phyloP scores from a whole-genome alignment of 1,284 basidiomycete genomes.

The Cryptococcus wingfieldii region DNA sequence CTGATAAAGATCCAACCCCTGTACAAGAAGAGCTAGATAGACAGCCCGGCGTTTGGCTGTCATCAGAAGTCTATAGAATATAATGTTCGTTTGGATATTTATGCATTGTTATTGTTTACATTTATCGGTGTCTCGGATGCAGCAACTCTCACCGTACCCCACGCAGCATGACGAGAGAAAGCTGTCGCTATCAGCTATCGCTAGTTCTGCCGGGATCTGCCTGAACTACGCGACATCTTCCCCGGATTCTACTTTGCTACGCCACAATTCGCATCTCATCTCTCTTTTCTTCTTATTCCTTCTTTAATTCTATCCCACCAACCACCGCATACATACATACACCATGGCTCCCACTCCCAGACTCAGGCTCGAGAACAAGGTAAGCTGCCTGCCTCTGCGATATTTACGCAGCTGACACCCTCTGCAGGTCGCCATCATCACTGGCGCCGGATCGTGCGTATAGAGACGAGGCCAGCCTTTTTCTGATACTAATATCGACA shows the following conservation, averaged over 20 bases:
- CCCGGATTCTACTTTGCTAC: not conserved
- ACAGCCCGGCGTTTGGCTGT: too few species aligned
- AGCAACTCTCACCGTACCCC: too few species aligned
- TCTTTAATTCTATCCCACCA: not conserved
- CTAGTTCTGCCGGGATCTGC: too few species aligned
- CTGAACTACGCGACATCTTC: too few species aligned
- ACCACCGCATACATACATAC: not conserved
- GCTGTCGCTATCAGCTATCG: too few species aligned
- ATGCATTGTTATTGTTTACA: too few species aligned
- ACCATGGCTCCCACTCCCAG: constrained; percentile 27
- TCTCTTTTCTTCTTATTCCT: not conserved
- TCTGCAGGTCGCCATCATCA: constrained; percentile 46
- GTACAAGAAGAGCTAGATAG: not conserved
- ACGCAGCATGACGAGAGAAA: too few species aligned
- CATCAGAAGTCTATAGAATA: too few species aligned
- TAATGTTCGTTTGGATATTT: too few species aligned
- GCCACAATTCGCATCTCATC: not conserved
- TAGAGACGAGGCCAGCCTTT: not conserved
- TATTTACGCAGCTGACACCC: not conserved
- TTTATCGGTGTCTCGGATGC: too few species aligned
- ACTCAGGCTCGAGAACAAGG: constrained; percentile 46
- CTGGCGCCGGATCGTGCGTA: constrained; percentile 49
- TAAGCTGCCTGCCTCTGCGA: constrained; percentile 8
- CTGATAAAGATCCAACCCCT: not conserved
- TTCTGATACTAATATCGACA: not conserved